Conservation (phyloP, 2,329 filamentous ascomycete species). For the Phoma herbarum region DNA sequence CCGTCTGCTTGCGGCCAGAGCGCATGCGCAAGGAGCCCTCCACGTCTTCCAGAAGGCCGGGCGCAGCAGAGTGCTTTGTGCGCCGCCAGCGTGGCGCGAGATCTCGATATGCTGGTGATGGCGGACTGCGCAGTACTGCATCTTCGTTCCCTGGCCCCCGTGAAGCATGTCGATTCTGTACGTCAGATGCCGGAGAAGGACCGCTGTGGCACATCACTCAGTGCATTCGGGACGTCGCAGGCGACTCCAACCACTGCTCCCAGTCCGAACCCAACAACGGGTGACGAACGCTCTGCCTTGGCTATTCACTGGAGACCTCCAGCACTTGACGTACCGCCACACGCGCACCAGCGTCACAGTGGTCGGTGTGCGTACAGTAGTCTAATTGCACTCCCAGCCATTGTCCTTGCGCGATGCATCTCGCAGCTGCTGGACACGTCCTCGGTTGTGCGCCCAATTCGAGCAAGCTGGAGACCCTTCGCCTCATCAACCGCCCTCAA, state of each 20-base stretch:
- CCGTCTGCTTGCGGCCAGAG: slow-evolving; percentile 17
- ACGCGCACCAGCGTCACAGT: slow-evolving; percentile 8
- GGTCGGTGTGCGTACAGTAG: slow-evolving; percentile 12
- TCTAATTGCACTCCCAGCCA: slow-evolving; percentile 21
- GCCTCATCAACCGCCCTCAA: slow-evolving; percentile 12
- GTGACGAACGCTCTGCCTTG: slow-evolving; percentile 6
- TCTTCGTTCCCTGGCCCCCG: neutral
- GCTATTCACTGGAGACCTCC: neutral
- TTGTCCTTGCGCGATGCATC: slow-evolving; percentile 5
- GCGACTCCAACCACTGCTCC: slow-evolving; percentile 4
- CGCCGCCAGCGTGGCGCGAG: slow-evolving; percentile 4
- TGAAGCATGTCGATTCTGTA: slow-evolving; percentile 6
- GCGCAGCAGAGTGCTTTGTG: slow-evolving; percentile 15
- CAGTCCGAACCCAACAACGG: neutral
- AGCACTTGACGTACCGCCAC: slow-evolving; percentile 6
- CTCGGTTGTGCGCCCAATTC: slow-evolving; percentile 2
- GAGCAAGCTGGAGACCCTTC: neutral
- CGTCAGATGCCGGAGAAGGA: slow-evolving; percentile 21
- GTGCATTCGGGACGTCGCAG: slow-evolving; percentile 20
- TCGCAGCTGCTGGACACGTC: slow-evolving; percentile 3
- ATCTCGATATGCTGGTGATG: slow-evolving; percentile 3
- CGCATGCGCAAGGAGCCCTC: slow-evolving; percentile 10
- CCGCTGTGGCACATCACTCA: slow-evolving; percentile 16
- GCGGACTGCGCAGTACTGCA: slow-evolving; percentile 4
- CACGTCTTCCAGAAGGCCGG: slow-evolving; percentile 15